Evolutionary conservation across 139 green algal species (phyloP).

Genomic region (Chlorella sp.): DNA sequence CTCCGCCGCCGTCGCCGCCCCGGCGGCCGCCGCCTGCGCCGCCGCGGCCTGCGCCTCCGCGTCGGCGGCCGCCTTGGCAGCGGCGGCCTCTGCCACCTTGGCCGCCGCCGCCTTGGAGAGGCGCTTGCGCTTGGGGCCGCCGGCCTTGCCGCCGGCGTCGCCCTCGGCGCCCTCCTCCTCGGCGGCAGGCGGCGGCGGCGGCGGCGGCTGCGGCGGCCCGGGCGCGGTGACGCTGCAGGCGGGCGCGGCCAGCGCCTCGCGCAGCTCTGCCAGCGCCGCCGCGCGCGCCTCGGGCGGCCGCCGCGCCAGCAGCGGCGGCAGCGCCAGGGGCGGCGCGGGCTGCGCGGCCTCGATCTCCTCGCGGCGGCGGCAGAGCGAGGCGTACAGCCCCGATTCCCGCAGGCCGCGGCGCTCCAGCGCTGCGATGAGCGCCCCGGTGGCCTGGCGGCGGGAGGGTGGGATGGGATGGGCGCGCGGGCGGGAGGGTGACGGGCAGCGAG

Average conservation of each 20-base stretch:
- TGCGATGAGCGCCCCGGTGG: constrained; percentile 49
- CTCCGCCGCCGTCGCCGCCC: background rate
- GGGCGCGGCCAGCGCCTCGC: no score
- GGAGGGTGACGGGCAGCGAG: no score
- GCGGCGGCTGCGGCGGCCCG: constrained; percentile 1
- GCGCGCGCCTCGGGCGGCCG: background rate
- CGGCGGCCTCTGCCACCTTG: constrained; percentile 13
- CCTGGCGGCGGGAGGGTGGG: no score
- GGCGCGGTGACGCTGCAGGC: constrained; percentile 6
- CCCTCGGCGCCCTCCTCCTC: no score
- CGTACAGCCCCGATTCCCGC: constrained; percentile 55
- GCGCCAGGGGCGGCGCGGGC: background rate
- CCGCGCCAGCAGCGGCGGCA: background rate
- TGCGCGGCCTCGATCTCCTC: constrained; percentile 7
- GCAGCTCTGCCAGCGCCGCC: no score
- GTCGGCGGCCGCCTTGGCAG: no score
- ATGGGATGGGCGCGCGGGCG: no score
- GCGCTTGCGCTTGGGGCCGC: no score
- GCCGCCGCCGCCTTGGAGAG: no score
- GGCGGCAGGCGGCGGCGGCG: no score
- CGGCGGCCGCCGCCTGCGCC: background rate
- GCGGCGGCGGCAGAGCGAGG: constrained; percentile 35
- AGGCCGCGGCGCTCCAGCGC: constrained; percentile 57
- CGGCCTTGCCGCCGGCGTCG: no score
- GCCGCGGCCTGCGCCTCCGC: background rate